Evolutionary conservation across 805 yeast species (phyloP).

Genomic region (Saccharomycopsis sp.): DNA sequence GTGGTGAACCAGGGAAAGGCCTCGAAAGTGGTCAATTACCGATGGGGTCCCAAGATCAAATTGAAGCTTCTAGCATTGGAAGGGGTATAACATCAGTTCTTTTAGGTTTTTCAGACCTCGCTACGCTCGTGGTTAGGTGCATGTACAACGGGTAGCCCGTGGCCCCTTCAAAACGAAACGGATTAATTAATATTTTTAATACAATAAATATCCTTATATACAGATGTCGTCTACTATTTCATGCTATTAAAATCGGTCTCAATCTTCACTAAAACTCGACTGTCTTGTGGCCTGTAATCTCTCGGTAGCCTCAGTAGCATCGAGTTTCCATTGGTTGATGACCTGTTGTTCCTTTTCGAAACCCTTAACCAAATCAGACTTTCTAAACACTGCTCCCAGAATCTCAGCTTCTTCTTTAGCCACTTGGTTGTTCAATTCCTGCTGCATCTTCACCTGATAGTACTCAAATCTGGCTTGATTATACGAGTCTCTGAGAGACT

Average conservation of each 20-base stretch:
- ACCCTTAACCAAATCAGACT: slow-evolving; percentile 59
- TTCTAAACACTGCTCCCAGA: slow-evolving; percentile 73
- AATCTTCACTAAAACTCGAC: neutral
- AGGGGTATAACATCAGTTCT: too few species aligned
- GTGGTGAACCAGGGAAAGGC: slow-evolving; percentile 27
- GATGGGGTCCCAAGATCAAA: slow-evolving; percentile 35
- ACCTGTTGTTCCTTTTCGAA: slow-evolving; percentile 62
- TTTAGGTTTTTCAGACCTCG: too few species aligned
- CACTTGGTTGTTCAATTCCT: slow-evolving; percentile 66
- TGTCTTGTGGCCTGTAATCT: slow-evolving; percentile 40
- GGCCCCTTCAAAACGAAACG: too few species aligned
- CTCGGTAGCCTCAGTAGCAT: slow-evolving; percentile 61
- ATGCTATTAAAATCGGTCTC: neutral
- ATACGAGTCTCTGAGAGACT: slow-evolving; percentile 58
- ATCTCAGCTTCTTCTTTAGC: slow-evolving; percentile 77
- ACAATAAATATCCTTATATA: too few species aligned
- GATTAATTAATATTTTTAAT: too few species aligned
- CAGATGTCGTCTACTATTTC: neutral
- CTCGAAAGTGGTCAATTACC: slow-evolving; percentile 33
- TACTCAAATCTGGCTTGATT: slow-evolving; percentile 84
- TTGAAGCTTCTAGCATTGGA: slow-evolving; percentile 25
- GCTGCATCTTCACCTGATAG: slow-evolving; percentile 76
- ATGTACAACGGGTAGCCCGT: too few species aligned
- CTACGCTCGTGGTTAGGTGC: too few species aligned
- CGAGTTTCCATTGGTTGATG: slow-evolving; percentile 65